A percentile compares a stretch with the other conserved stretches of the same genome.
These are phyloP conservation scores for Lepidium campestre DNA, from an alignment of 441 rosid species.

Conservation along the genomic window DNA sequence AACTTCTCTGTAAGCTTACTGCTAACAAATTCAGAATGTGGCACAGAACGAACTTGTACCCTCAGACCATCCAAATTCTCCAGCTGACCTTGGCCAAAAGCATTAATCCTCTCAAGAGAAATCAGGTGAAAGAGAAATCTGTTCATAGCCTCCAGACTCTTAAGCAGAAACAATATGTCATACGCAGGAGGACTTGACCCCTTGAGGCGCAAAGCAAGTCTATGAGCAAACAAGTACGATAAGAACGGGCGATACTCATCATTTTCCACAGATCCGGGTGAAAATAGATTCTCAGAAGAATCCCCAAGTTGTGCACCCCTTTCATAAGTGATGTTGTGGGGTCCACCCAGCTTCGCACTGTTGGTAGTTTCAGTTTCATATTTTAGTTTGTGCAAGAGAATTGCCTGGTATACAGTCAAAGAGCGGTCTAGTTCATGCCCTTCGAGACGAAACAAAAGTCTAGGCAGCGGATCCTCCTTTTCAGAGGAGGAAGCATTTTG, in stretches of 20 bases:
- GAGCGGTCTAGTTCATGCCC: conserved; percentile 59
- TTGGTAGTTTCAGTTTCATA: conserved; percentile 44
- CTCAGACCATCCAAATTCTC: conserved; percentile 62
- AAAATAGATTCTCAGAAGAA: conserved; percentile 24
- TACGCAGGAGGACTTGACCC: conserved; percentile 57
- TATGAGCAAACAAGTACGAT: conserved; percentile 45
- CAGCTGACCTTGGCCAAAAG: conserved; percentile 63
- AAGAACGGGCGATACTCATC: conserved; percentile 40
- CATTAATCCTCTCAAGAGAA: conserved; percentile 52
- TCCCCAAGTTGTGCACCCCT: conserved; percentile 33
- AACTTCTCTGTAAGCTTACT: conserved; percentile 88
- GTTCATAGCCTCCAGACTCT: conserved; percentile 72
- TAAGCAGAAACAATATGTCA: conserved; percentile 71
- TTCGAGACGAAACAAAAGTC: conserved; percentile 62
- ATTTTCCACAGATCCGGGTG: conserved; percentile 24
- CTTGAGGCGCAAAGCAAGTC: conserved; percentile 53
- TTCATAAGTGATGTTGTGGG: conserved; percentile 59
- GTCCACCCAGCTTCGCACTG: conserved; percentile 53
- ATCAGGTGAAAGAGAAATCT: conserved; percentile 64
- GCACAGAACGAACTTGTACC: conserved; percentile 45
- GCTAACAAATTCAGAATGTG: conserved; percentile 71
- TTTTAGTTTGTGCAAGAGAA: conserved; percentile 66
- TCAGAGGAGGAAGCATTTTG: conserved; percentile 31
- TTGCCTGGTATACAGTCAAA: conserved; percentile 73
- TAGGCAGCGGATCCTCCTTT: conserved; percentile 32